Conservation (phyloP, 1,139 yeast genomes). For the Yamadazyma sp. region DNA sequence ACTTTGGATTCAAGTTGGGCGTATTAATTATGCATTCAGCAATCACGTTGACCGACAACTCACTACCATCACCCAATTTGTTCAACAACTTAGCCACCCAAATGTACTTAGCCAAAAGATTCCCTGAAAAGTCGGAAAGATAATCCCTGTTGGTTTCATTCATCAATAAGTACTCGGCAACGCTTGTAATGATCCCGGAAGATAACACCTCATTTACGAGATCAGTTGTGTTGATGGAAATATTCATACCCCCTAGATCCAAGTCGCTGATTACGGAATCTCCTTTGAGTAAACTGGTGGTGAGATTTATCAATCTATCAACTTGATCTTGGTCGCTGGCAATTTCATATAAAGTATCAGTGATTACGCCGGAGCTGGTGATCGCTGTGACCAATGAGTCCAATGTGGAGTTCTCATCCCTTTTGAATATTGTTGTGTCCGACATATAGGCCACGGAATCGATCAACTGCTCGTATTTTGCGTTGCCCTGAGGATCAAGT, state of each 20-base stretch:
- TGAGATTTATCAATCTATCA: slow-evolving; percentile 22
- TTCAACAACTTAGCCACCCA: slow-evolving; percentile 31
- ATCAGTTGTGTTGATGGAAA: slow-evolving; percentile 23
- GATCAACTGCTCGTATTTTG: slow-evolving; percentile 11
- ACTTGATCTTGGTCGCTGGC: slow-evolving; percentile 24
- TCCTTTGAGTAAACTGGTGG: slow-evolving; percentile 17
- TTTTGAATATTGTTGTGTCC: slow-evolving; percentile 14
- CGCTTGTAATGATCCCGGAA: slow-evolving; percentile 29
- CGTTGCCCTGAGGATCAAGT: slow-evolving; percentile 14
- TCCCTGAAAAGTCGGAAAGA: slow-evolving; percentile 28
- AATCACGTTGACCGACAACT: slow-evolving; percentile 28
- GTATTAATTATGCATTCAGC: slow-evolving; percentile 27
- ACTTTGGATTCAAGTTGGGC: slow-evolving; percentile 24
- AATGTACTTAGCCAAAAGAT: slow-evolving; percentile 22
- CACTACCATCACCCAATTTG: slow-evolving; percentile 33
- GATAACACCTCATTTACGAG: slow-evolving; percentile 19
- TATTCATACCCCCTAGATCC: slow-evolving; percentile 19
- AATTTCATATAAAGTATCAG: slow-evolving; percentile 28
- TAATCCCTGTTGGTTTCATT: slow-evolving; percentile 30
- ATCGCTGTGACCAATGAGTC: slow-evolving; percentile 23
- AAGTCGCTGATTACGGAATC: slow-evolving; percentile 8
- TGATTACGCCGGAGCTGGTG: slow-evolving; percentile 30
- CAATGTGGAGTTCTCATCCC: slow-evolving; percentile 20
- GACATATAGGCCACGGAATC: slow-evolving; percentile 12
- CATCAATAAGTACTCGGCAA: slow-evolving; percentile 25